Percentiles rank a stretch among this genome's conserved stretches.
Conservation (phyloP, 352 stramenopile genomes). For the Phytophthora uliginosa region DNA sequence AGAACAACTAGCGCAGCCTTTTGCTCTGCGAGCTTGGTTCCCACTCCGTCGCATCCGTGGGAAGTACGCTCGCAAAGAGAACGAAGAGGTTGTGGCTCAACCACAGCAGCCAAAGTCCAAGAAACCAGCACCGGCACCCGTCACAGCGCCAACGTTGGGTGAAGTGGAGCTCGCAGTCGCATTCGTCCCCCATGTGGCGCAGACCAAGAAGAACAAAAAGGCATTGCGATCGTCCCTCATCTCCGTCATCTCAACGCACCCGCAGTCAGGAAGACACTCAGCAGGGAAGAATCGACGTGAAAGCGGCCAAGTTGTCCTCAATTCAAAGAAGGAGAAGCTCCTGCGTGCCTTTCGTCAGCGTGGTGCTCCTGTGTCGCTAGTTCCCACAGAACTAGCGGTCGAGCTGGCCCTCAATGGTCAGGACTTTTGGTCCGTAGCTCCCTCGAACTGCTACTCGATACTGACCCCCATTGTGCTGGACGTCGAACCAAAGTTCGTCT, state of each 20-base stretch:
- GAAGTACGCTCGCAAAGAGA: slow-evolving; percentile 34
- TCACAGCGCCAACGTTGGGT: slow-evolving; percentile 33
- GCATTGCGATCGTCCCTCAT: slow-evolving; percentile 61
- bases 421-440: slow-evolving; percentile 66
- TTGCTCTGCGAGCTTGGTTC: slow-evolving; percentile 62
- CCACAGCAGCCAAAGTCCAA: slow-evolving; percentile 15
- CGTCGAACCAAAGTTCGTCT: slow-evolving; percentile 56
- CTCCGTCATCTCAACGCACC: slow-evolving; percentile 55
- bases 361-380: slow-evolving; percentile 31
- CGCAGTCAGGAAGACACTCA: slow-evolving; percentile 3
- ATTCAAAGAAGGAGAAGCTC: slow-evolving; percentile 57
- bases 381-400: slow-evolving; percentile 62
- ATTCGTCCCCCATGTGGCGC: slow-evolving; percentile 41
- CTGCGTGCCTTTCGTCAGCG: slow-evolving; percentile 58
- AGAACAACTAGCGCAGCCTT: slow-evolving; percentile 34
- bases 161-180: slow-evolving; percentile 65
- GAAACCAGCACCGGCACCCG: slow-evolving; percentile 8
- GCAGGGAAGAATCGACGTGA: slow-evolving; percentile 17
- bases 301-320: slow-evolving; percentile 5
- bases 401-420: slow-evolving; percentile 76
- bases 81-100: slow-evolving; percentile 13
- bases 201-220: slow-evolving; percentile 30
- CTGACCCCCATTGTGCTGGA: slow-evolving; percentile 49
- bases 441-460: slow-evolving; percentile 46
- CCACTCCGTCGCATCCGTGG: slow-evolving; percentile 48